Evolutionary conservation across 2,329 filamentous ascomycete genomes (phyloP).

Genomic region (Macrophomina phaseolina): DNA sequence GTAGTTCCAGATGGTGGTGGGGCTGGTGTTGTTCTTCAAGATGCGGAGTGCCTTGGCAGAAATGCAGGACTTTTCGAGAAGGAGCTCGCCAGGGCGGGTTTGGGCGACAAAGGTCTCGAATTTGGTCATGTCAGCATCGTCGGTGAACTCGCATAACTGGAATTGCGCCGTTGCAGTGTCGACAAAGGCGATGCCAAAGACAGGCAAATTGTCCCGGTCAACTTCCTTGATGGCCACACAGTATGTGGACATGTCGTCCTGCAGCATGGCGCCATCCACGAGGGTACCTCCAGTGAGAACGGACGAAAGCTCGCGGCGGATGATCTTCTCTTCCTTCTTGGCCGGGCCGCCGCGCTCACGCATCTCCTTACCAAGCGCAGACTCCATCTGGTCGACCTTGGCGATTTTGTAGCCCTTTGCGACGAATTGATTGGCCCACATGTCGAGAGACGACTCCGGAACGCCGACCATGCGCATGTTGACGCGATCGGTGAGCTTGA

Average conservation of each 20-base stretch:
- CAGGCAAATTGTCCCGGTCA: constrained; percentile 73
- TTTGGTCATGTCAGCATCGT: constrained; percentile 91
- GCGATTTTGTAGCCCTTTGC: constrained; percentile 98
- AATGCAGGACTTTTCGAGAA: constrained; percentile 82
- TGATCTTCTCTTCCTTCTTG: constrained; percentile 88
- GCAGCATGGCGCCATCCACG: constrained; percentile 94
- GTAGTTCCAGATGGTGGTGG: constrained; percentile 94
- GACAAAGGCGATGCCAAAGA: constrained; percentile 91
- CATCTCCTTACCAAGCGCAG: constrained; percentile 96
- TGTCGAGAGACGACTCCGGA: constrained; percentile 90
- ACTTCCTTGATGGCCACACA: constrained; percentile 87
- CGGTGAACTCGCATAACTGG: constrained; percentile 86
- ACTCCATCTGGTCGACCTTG: constrained; percentile 95
- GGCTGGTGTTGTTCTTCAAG: constrained; percentile 91
- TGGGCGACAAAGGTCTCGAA: constrained; percentile 98
- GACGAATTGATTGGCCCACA: constrained; percentile 98
- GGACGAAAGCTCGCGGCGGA: constrained; percentile 85
- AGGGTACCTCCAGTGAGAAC: constrained; percentile 92
- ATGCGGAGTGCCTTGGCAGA: constrained; percentile 91
- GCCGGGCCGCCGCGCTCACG: constrained; percentile 79
- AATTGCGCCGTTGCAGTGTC: constrained; percentile 97
- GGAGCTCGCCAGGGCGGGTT: constrained; percentile 82
- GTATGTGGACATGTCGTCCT: constrained; percentile 96
- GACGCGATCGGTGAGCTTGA: constrained; percentile 96
- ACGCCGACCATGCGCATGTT: constrained; percentile 99